Base-by-base conservation (phyloP, 495 filamentous ascomycete genomes). In the Aspergillus hancockii region DNA sequence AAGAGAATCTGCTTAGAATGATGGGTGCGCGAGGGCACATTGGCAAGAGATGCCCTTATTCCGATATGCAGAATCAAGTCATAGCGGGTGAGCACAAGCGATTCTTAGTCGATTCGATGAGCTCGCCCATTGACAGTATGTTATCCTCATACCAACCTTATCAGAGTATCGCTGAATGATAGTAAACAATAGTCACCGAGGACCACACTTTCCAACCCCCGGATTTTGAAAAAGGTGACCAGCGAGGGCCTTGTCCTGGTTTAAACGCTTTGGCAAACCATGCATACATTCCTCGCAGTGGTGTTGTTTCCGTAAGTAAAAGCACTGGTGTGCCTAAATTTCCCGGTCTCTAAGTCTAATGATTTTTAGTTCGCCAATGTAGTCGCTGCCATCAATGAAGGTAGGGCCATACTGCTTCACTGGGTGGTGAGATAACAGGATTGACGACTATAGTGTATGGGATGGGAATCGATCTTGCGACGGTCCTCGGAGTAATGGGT, bases 251-350 rank as follows among this genome's bases (percentile, higher is more conserved):
- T 54, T 83, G 82, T 57, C 80, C 80, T 1, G 80, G 79, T 41
- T 64, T 83, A 19, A 84, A 84, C 59, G 75, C 78, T 12, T 52
- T 82, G 34, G 81, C 82, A 38, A 83, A 84, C 46, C 80, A 82
- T 64, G 73, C 71, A n/a, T 85, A 83, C 53, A 69, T 83, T 28
- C 80, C 82, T 1, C 77, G 80, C 54, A 79, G 76, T 57, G 81
- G 82, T 31, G 67, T 81, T 21, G 81, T 74, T 2, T 68, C 67
- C 22, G 71, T 72, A 60, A 41, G 68, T 61, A 16, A 32, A 13
- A 52, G 23, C 14, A 4, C 23, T 18, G 4, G 10, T 10, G 9
- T 14, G 9, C 45, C 4, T 49, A 16, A 4, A 5, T 14, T 25
- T 73, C 32, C 73, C 79, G 58, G 69, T 73, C 32, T 12, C 8